Conservation (phyloP, 2,329 filamentous ascomycete genomes). For the Fusarium caatingaense region DNA sequence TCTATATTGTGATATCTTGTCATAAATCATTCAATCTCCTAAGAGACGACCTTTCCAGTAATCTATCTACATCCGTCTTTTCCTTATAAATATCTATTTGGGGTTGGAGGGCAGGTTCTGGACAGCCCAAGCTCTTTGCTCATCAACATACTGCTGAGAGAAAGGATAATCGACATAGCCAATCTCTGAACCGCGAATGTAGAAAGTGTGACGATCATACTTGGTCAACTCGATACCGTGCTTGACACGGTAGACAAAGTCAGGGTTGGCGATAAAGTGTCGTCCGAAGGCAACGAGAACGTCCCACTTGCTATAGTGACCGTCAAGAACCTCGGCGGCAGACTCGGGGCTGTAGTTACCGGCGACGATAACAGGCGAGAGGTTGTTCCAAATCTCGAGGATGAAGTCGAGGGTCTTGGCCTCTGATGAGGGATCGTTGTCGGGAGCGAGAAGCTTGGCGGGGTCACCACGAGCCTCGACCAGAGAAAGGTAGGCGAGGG, state of each 20-base stretch:
- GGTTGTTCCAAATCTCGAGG: constrained; percentile 47
- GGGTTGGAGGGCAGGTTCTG: constrained; percentile 6
- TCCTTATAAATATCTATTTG: background rate
- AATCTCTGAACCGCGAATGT: constrained; percentile 28
- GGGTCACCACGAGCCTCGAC: constrained; percentile 45
- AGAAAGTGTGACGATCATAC: constrained; percentile 46
- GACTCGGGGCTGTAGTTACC: constrained; percentile 41
- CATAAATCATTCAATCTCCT: background rate
- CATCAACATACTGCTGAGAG: constrained; percentile 18
- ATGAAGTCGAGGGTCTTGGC: constrained; percentile 47
- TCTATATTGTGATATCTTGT: background rate
- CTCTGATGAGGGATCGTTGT: constrained; percentile 49
- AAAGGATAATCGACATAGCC: constrained; percentile 42
- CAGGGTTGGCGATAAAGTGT: constrained; percentile 46
- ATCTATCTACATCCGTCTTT: no score
- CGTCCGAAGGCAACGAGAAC: constrained; percentile 48
- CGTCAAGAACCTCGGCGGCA: constrained; percentile 37
- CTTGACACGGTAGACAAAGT: constrained; percentile 45
- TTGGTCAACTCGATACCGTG: constrained; percentile 38
- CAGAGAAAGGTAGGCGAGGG: constrained; percentile 46
- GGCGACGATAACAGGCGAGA: constrained; percentile 46
- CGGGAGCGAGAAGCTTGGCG: constrained; percentile 23
- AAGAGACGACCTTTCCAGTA: no score
- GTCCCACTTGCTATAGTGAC: constrained; percentile 46
- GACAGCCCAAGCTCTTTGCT: constrained; percentile 15